These are phyloP conservation scores for Backusella morwellensis DNA, from an alignment of 192 early-diverging fungal genomes.

Conservation along the genomic window DNA sequence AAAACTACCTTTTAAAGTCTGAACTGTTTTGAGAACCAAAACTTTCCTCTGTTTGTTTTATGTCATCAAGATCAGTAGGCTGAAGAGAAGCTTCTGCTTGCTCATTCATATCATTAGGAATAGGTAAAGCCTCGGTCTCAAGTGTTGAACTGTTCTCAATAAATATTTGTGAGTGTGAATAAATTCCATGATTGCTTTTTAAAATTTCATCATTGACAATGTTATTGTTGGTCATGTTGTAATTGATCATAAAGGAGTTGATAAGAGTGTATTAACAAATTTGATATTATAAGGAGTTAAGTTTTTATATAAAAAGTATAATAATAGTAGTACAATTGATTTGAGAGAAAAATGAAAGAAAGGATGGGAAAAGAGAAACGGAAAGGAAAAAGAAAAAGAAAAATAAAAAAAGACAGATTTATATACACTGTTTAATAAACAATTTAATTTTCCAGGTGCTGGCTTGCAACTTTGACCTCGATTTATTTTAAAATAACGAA, in stretches of 20 bases:
- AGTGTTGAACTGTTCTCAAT: neutral
- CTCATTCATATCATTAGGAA: neutral
- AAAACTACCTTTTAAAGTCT: constrained; percentile 6
- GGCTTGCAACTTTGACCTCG: constrained; percentile 6
- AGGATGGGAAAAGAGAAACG: neutral
- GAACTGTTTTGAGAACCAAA: neutral
- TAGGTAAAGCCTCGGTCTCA: neutral
- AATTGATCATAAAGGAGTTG: neutral
- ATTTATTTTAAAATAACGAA: neutral
- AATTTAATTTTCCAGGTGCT: neutral
- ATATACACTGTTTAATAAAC: constrained; percentile 3
- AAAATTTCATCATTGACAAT: neutral
- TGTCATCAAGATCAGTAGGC: neutral
- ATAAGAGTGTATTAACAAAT: neutral
- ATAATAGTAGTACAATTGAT: neutral
- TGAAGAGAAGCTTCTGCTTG: neutral
- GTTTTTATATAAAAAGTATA: neutral
- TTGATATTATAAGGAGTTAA: neutral
- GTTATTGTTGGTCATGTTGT: neutral
- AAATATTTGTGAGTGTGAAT: neutral
- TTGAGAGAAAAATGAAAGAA: neutral
- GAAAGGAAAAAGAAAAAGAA: neutral
- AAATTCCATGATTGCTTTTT: neutral
- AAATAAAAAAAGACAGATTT: neutral
- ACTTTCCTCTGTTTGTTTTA: neutral